phyloP scores from a whole-genome alignment of 73 alveolate genomes.

The Paramecium primaurelia region DNA sequence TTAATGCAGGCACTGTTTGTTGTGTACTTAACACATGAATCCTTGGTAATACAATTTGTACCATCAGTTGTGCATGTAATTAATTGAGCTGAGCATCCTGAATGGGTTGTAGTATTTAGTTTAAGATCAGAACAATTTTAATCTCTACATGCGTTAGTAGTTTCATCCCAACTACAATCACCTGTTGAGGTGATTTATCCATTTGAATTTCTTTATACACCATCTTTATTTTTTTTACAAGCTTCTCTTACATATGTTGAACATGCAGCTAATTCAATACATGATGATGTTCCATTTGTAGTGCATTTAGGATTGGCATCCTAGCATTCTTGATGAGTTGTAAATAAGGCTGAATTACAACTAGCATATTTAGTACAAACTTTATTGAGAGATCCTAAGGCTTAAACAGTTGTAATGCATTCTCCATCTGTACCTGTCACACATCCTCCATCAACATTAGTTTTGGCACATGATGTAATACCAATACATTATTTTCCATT shows the following conservation, averaged over 20 bases:
- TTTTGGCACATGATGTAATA: conserved; percentile 6
- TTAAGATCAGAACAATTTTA: background rate
- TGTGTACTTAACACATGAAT: background rate
- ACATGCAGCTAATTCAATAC: background rate
- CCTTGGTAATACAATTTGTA: background rate
- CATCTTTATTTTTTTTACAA: background rate
- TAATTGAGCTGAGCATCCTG: background rate
- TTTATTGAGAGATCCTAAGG: background rate
- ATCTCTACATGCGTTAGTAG: background rate
- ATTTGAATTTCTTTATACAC: background rate
- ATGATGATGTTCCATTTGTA: background rate
- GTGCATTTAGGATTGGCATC: background rate
- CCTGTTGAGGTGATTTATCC: background rate
- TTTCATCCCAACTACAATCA: background rate
- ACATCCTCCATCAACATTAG: background rate
- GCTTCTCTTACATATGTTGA: background rate
- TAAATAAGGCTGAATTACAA: background rate
- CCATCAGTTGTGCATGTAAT: background rate
- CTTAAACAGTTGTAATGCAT: background rate
- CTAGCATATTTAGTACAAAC: background rate
- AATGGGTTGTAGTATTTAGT: no score
- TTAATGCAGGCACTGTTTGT: background rate
- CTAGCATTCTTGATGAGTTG: background rate
- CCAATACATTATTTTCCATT: background rate
- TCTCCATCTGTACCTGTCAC: conserved; percentile 5